A percentile compares a stretch with the other conserved stretches of the same genome.
These are phyloP conservation scores for Tilletia indica DNA, from an alignment of 1,284 basidiomycete species.

Conservation along the genomic window DNA sequence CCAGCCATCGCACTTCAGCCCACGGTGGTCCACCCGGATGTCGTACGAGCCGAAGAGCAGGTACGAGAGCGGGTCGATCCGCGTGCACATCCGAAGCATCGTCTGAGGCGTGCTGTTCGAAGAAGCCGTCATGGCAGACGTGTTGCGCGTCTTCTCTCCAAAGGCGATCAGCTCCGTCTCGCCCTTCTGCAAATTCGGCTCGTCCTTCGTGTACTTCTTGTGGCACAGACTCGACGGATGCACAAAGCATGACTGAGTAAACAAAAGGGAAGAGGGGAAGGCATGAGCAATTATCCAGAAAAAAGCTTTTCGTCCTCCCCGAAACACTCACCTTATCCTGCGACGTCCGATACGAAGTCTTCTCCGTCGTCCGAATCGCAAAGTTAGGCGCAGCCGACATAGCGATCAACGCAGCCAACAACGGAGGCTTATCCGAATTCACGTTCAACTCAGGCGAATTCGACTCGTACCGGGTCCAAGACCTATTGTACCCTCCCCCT, in stretches of 20 bases:
- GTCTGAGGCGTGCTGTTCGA: slow-evolving; percentile 63
- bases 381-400: slow-evolving; percentile 90
- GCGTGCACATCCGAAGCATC: slow-evolving; percentile 66
- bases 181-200: slow-evolving; percentile 58
- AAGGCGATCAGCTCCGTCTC: slow-evolving; percentile 79
- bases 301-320: too few species aligned
- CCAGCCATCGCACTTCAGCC: slow-evolving; percentile 80
- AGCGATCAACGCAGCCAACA: slow-evolving; percentile 82
- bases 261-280: background rate
- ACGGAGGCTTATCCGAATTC: slow-evolving; percentile 73
- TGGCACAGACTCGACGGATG: slow-evolving; percentile 86
- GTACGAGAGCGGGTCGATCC: slow-evolving; percentile 84
- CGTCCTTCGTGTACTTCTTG: slow-evolving; percentile 64
- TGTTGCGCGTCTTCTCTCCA: slow-evolving; percentile 78
- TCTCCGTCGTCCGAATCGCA: slow-evolving; percentile 75
- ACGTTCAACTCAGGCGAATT: slow-evolving; percentile 60
- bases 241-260: slow-evolving; percentile 63
- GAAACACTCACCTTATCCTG: slow-evolving; percentile 76
- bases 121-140: slow-evolving; percentile 59
- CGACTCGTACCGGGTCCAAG: slow-evolving; percentile 35
- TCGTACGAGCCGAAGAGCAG: slow-evolving; percentile 87
- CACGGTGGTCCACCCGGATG: slow-evolving; percentile 59
- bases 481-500: slow-evolving; percentile 11
- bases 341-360: slow-evolving; percentile 69
- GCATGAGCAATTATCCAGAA: too few species aligned